Base-by-base conservation (phyloP, 805 yeast genomes). In the Jamesozyma piceae region DNA sequence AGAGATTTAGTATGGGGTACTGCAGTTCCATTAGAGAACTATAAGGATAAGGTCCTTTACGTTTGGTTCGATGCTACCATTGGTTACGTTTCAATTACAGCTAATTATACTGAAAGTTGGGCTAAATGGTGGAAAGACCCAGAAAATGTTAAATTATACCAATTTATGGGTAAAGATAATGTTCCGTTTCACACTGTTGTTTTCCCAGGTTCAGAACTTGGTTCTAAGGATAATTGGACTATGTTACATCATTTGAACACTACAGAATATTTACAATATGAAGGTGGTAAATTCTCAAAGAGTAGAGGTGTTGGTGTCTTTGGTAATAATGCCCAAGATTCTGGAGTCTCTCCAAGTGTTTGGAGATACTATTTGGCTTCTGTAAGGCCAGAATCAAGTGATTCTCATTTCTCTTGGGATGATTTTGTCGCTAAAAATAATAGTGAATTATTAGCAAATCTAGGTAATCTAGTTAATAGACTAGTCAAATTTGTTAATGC, bases 31-130 rank as follows among this genome's bases (percentile, higher is more conserved):
- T 69, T 86, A 51, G 82, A 84, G 54, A 85, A 79, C 40, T 92
- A 73, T 69, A 78, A 82, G 52, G 81, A 87, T 43, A 92, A 92
- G 67, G 98, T 92, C 11, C 71, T 92, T 55, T 92, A 92, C 60
- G 99, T 92, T 45, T 92, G 99, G 99, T 92, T 92, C 54, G 99
- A 92, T 68, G 99, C 99, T 31, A 77, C 95, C 39, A 92, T 92
- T 53, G 99, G 99, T 36, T 92, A 92, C 63, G 79, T 89, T 45
- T 87, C 97, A 39, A 92, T 92, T 58, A 92, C 99, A 24, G 97
- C 97, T 21, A 83, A 82, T 63, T 94, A 90, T 67, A 79, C 87
- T 15, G 64, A 73, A 35, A 68, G 68, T 36, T 90, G 97, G 97
- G 68, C 74, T 55, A 61, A 77, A 53, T 90, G 98, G 98, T 92